Percentiles rank a stretch among this genome's conserved stretches.
These are phyloP conservation scores for Leucocoprinus leucothites DNA, from an alignment of 768 basidiomycete species.

Conservation along the genomic window DNA sequence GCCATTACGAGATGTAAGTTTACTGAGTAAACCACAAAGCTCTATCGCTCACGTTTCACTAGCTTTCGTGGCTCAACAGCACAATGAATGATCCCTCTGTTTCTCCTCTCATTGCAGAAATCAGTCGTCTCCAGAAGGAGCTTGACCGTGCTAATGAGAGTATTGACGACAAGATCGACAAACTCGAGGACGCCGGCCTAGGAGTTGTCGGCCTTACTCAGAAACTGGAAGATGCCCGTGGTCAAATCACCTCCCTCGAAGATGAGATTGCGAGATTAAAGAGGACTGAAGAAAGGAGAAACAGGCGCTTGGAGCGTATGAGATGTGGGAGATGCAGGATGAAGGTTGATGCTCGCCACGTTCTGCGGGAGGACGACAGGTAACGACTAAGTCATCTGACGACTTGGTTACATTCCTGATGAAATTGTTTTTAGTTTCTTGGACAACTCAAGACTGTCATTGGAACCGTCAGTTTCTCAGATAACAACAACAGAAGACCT, in stretches of 20 bases:
- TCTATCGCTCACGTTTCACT: slow-evolving; percentile 8
- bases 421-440: slow-evolving; percentile 38
- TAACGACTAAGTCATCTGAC: slow-evolving; percentile 22
- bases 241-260: slow-evolving; percentile 53
- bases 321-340: slow-evolving; percentile 69
- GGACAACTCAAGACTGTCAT: slow-evolving; percentile 45
- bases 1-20: slow-evolving; percentile 70
- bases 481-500: slow-evolving; percentile 66
- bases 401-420: slow-evolving; percentile 5
- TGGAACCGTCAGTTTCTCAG: slow-evolving; percentile 66
- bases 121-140: slow-evolving; percentile 68
- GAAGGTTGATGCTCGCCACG: slow-evolving; percentile 52
- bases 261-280: slow-evolving; percentile 65
- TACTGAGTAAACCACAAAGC: neutral
- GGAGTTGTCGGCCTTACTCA: slow-evolving; percentile 69
- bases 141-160: slow-evolving; percentile 78
- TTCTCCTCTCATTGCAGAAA: slow-evolving; percentile 68
- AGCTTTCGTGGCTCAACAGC: slow-evolving; percentile 75
- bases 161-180: slow-evolving; percentile 86
- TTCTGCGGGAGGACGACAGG: slow-evolving; percentile 60
- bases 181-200: slow-evolving; percentile 76
- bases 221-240: slow-evolving; percentile 70
- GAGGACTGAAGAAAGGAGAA: slow-evolving; percentile 67
- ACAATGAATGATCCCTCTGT: slow-evolving; percentile 54
- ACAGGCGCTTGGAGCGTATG: slow-evolving; percentile 54